Conservation (phyloP, 441 rosid genomes). For the Rhodomyrtus psidioides region DNA sequence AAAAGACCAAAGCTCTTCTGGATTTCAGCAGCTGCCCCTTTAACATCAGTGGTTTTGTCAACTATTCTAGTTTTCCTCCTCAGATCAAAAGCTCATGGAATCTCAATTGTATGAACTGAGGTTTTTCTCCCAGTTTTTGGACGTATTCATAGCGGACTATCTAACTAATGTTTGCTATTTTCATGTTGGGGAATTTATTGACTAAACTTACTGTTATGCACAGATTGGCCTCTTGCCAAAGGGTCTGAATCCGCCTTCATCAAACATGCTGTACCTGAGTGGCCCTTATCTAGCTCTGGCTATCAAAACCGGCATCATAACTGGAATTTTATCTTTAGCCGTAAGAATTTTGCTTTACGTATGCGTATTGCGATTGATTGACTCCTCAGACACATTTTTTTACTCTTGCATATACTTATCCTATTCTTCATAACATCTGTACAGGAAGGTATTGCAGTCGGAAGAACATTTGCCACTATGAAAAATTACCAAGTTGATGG, state of each 20-base stretch:
- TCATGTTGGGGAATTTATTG: neutral
- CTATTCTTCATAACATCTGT: neutral
- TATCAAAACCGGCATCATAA: constrained; percentile 80
- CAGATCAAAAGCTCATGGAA: constrained; percentile 50
- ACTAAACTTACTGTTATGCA: neutral
- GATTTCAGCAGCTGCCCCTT: constrained; percentile 90
- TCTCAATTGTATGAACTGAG: constrained; percentile 51
- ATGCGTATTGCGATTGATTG: neutral
- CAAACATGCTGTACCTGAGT: constrained; percentile 63
- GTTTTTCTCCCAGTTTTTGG: neutral
- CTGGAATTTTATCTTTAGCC: constrained; percentile 86
- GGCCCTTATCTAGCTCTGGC: constrained; percentile 52
- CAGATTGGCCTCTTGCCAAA: constrained; percentile 91
- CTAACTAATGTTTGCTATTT: neutral
- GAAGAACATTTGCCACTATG: constrained; percentile 88
- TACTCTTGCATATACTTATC: neutral
- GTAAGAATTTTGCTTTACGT: constrained; percentile 30
- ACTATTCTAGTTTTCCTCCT: constrained; percentile 59
- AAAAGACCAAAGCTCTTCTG: constrained; percentile 81
- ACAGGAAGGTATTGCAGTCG: constrained; percentile 97
- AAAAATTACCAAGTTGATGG: constrained; percentile 92
- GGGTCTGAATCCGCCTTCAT: constrained; percentile 94
- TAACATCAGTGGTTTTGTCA: constrained; percentile 68
- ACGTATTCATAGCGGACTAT: neutral
- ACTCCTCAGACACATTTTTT: neutral